Base-by-base conservation (phyloP, 2,329 filamentous ascomycete genomes). In the Emericellopsis atlantica region DNA sequence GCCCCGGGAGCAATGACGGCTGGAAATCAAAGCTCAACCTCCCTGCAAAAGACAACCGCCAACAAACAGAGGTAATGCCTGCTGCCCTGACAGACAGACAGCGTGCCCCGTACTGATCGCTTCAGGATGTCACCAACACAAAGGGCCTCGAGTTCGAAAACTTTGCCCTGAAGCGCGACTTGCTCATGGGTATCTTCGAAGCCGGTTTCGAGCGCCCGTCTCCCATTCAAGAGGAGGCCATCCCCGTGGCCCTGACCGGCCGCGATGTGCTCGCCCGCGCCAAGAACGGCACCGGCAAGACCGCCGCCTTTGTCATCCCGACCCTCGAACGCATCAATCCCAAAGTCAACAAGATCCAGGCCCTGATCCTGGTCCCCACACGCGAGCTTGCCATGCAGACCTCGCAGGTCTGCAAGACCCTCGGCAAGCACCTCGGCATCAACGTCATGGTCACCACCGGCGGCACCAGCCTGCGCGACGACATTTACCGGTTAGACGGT, bases 391-490 rank as follows among this genome's bases (percentile, higher is more conserved):
- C 93, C 42, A 81, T 98, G 64, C 92, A 98, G 64, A 98, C 92
- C 45, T 98, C 93, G 39, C 92, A 98, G 65, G 92, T 98, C 50
- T 98, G 92, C 78, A 98, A 96, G 72, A 95, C 83, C 11, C 76
- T 98, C 37, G 93, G 93, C 48, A 96, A 98, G 66, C 89, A 98
- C 58, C 79, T 98, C 33, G 88, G 88, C 43, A 75, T 98, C 65
- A 96, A 98, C 56, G 90, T 98, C 55, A 98, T 98, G 93, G 93
- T 98, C 50, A 95, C 90, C 37, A 98, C 93, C 21, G 92, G 92
- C 62, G 92, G 92, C 54, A 96, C 92, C 34, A 85, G 86, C 22
- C 71, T 98, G 43, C 87, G 92, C 57, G 92, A 98, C 61, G 92
- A 98, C 60, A 98, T 98, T 57, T 80, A 98, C 52, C 87, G 92